Evolutionary conservation across 768 basidiomycete species (phyloP).

Genomic region (Mycena haematopus): DNA sequence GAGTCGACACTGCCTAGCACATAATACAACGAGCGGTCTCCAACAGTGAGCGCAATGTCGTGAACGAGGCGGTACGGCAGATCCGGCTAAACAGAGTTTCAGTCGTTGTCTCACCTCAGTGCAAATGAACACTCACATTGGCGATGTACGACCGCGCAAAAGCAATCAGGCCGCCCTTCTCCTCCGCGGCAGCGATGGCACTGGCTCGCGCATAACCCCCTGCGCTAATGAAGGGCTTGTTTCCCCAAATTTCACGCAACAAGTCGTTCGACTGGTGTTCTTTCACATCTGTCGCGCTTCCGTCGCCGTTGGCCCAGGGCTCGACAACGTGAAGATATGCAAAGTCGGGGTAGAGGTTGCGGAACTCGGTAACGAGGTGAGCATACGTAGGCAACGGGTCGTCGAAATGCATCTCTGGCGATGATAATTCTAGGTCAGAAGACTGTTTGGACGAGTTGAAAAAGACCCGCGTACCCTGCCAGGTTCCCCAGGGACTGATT

Average conservation of each 20-base stretch:
- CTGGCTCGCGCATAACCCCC: background rate
- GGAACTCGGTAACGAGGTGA: background rate
- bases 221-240: background rate
- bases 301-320: background rate
- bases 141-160: background rate
- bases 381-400: background rate
- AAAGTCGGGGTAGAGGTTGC: background rate
- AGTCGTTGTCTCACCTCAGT: background rate
- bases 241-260: background rate
- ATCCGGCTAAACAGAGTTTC: background rate
- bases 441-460: background rate
- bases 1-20: background rate
- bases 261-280: background rate
- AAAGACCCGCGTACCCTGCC: background rate
- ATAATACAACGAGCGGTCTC: background rate
- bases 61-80: background rate
- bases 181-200: background rate
- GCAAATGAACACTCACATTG: background rate
- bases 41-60: background rate
- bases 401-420: background rate
- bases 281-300: background rate
- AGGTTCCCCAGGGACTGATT: background rate
- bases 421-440: background rate
- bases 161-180: background rate
- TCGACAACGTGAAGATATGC: background rate